Evolutionary conservation across 345 rosid species (phyloP), one percentile per base, ranked within the genome.

Genomic region (Acer negundo): DNA sequence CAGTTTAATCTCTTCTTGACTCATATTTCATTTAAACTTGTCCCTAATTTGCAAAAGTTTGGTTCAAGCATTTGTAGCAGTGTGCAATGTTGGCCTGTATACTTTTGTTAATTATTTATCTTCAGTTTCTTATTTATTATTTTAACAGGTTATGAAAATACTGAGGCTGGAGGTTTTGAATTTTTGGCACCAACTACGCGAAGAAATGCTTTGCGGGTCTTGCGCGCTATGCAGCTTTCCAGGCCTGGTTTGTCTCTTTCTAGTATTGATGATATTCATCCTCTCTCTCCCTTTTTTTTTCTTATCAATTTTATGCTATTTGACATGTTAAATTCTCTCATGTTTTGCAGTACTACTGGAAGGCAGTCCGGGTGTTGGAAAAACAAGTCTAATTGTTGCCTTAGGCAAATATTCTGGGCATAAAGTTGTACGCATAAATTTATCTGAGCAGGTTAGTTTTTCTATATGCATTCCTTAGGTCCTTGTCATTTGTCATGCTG

Each of bases 351-450:
- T 92, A 76, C 81, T 95, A 74, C 73, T 95, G 83, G 99, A 95
- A 87, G 99, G 99, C 75, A 93, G 98, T 81, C 99, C 99, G 8
- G 99, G 99, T 80, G 99, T 95, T 82, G 99, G 99, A 79, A 95
- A 95, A 85, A 95, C 99, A 74, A 95, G 98, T 83, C 85, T 95
- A 76, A 83, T 95, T 81, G 82, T 86, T 79, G 97, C 99, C 63
- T 82, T 95, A 87, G 97, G 98, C 59, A 92, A 88, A 83, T 90
- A 85, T 87, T 95, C 98, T 61, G 99, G 98, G 75, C 98, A 95
- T 81, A 92, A 85, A 84, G 99, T 95, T 76, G 93, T 95, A 53
- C 94, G 99, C 77, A 92, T 95, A 80, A 95, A 95, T 82, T 87
- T 95, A 79, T 95, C 98, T 65, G 99, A 95, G 89, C 99, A 94